Evolutionary conservation across 495 filamentous ascomycete species (phyloP).

Genomic region (Parachaetomium inaequale): DNA sequence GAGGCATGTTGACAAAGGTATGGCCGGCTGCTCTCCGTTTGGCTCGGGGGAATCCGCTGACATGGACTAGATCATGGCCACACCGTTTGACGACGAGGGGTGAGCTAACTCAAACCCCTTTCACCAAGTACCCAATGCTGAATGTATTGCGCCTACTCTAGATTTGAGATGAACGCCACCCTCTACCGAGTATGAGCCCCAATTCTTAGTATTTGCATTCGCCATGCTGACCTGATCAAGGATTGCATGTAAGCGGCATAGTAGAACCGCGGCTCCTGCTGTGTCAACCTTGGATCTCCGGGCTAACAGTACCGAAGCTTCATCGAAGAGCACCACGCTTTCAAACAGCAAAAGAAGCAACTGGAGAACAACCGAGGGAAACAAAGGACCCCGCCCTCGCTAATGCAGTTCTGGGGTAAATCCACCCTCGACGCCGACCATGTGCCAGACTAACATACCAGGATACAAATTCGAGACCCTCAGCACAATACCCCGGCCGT

Average conservation of each 20-base stretch:
- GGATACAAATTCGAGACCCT: slow-evolving; percentile 97
- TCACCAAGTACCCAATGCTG: slow-evolving; percentile 8
- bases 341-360: slow-evolving; percentile 39
- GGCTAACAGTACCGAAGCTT: slow-evolving; percentile 54
- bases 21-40: background rate
- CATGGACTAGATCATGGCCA: slow-evolving; percentile 68
- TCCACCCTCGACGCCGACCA: no score
- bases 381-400: slow-evolving; percentile 28
- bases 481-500: slow-evolving; percentile 65
- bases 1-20: slow-evolving; percentile 98
- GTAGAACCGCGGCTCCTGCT: background rate
- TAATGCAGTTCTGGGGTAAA: slow-evolving; percentile 60
- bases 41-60: background rate
- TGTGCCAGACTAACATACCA: slow-evolving; percentile 19
- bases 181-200: slow-evolving; percentile 68
- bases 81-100: slow-evolving; percentile 81
- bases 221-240: slow-evolving; percentile 42
- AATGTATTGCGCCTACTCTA: slow-evolving; percentile 30
- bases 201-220: slow-evolving; percentile 8
- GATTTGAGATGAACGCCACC: slow-evolving; percentile 96
- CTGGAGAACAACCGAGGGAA: slow-evolving; percentile 49
- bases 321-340: slow-evolving; percentile 83
- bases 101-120: slow-evolving; percentile 36
- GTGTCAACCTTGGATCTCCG: background rate
- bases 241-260: slow-evolving; percentile 66